phyloP scores from a whole-genome alignment of 202 grass and related monocot genomes.

The Zoysia matrella region DNA sequence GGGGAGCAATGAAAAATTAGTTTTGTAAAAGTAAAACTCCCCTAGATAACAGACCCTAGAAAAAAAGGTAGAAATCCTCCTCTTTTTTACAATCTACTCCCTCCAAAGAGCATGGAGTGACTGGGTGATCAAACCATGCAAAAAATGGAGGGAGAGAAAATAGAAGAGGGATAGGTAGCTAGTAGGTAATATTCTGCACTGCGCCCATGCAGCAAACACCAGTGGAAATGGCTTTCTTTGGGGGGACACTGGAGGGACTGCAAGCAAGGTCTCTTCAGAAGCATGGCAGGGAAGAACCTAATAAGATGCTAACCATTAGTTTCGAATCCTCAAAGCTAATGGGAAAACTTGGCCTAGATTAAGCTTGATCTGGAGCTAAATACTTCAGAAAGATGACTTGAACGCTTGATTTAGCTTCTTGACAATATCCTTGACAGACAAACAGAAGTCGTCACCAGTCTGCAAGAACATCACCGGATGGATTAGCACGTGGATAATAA shows the following conservation, averaged over 20 bases:
- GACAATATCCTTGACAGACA: constrained; percentile 88
- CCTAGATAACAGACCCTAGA: constrained; percentile 63
- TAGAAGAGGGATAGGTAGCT: constrained; percentile 30
- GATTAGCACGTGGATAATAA: constrained; percentile 25
- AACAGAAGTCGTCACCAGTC: constrained; percentile 78
- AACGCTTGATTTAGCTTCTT: constrained; percentile 80
- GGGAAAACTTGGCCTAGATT: constrained; percentile 53
- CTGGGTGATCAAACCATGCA: constrained; percentile 59
- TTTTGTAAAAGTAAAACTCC: constrained; percentile 68
- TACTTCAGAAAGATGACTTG: constrained; percentile 63
- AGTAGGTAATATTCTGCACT: constrained; percentile 27
- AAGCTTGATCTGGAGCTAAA: constrained; percentile 45
- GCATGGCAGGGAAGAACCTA: constrained; percentile 37
- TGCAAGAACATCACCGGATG: constrained; percentile 45
- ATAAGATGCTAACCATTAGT: constrained; percentile 54
- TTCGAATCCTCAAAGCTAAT: constrained; percentile 40
- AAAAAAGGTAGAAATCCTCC: constrained; percentile 46
- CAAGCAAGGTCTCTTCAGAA: constrained; percentile 52
- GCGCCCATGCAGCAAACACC: constrained; percentile 69
- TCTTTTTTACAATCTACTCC: constrained; percentile 46
- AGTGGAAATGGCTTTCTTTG: constrained; percentile 73
- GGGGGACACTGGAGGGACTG: constrained; percentile 51
- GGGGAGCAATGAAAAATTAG: constrained; percentile 61
- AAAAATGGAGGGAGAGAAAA: constrained; percentile 59
- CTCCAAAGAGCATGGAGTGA: constrained; percentile 65